phyloP scores from a whole-genome alignment of 345 rosid genomes.

The Salix koriyanagi region DNA sequence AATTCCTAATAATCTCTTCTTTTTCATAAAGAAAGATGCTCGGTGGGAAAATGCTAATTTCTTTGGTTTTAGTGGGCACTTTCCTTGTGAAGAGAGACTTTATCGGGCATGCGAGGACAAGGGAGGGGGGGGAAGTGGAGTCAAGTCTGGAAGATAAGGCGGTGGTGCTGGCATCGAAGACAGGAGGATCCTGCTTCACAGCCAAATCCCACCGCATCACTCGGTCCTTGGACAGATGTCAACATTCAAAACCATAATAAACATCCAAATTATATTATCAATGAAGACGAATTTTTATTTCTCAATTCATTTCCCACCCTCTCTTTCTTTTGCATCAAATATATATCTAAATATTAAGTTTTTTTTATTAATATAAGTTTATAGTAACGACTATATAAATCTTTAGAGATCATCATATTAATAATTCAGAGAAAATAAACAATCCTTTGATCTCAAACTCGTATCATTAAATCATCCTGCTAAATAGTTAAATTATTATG shows the following conservation, averaged over 20 bases:
- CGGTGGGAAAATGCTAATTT: background rate
- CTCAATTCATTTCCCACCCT: too few relatives aligned
- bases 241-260: background rate
- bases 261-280: background rate
- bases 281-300: background rate
- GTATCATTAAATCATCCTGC: too few relatives aligned
- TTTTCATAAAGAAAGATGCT: background rate
- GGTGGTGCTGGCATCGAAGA: background rate
- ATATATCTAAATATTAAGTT: too few relatives aligned
- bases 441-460: too few relatives aligned
- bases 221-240: background rate
- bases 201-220: background rate
- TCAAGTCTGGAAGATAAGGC: background rate
- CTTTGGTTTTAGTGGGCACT: background rate
- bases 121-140: background rate
- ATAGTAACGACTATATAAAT: fast-evolving
- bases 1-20: background rate
- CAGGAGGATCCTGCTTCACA: background rate
- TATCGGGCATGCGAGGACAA: background rate
- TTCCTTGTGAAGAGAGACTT: background rate
- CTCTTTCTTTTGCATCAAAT: too few relatives aligned
- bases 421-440: fast-evolving
- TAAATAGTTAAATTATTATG: too few relatives aligned
- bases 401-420: too few relatives aligned
- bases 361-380: too few relatives aligned